Evolutionary conservation across 2,329 filamentous ascomycete genomes (phyloP), one percentile per base, ranked within the genome.

Genomic region (Alternaria sp.): DNA sequence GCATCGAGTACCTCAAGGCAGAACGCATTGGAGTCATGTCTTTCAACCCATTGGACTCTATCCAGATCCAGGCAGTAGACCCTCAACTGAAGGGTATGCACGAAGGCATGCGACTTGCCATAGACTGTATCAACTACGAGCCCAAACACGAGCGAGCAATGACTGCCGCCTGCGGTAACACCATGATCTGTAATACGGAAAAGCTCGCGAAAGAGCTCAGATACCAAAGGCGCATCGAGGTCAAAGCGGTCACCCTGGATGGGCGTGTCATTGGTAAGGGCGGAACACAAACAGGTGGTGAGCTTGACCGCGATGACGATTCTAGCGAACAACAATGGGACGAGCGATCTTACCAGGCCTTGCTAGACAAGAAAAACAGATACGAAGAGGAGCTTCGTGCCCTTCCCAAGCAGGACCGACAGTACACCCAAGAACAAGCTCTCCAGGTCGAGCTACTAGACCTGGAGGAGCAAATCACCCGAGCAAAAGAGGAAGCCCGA

Each of bases 261-360:
- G 95, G 95, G n/a, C 94, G 91, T 56, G 91, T 99, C 62, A 97
- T 99, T 66, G 93, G 97, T 82, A 98, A 98, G 77, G 93, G 92
- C 46, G 95, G 95, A 74, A 85, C 96, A 54, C 98, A 99, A 91
- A 98, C 95, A 50, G 95, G 95, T 84, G 95, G 95, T 67, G 91
- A 93, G 63, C 90, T 93, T 30, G 90, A 89, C 1, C 62, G 71
- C 7, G 72, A 71, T n/a, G 88, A 91, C 46, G 86, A 89, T 48
- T 89, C 90, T 56, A 87, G 87, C 60, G 91, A 93, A 66, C 90
- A 93, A 59, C 87, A 91, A 54, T 98, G 96, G 80, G 94, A 97
- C 72, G 94, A 97, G 70, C 88, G 91, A 8, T 93, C 97, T 69
- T 88, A 97, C 30, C 92, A 97, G 66, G 92, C 92, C 62, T 84